Evolutionary conservation across 257 asterid genomes (phyloP).

Genomic region (Solanum clarkiae): DNA sequence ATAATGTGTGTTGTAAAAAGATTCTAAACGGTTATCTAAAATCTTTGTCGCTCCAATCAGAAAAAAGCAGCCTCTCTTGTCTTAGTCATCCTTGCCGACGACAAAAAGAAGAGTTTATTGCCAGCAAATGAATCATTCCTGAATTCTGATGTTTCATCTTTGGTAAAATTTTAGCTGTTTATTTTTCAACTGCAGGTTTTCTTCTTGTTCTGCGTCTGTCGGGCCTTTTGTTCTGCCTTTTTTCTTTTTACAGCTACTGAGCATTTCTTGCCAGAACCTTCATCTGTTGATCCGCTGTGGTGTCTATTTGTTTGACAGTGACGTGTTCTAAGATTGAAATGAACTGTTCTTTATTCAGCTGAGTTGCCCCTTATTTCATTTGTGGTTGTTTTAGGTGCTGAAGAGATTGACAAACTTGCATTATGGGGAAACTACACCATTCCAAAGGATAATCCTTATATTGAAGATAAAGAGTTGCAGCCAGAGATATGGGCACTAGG

Average conservation of each 20-base stretch:
- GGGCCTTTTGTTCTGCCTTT: neutral
- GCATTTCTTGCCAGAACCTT: neutral
- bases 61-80: neutral
- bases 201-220: neutral
- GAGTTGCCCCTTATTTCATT: neutral
- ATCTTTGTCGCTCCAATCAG: neutral
- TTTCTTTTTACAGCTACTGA: neutral
- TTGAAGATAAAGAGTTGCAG: constrained; percentile 38
- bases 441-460: constrained; percentile 73
- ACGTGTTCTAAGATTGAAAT: neutral
- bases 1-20: neutral
- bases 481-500: constrained; percentile 90
- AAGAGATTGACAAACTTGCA: constrained; percentile 32
- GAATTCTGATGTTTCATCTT: neutral
- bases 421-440: constrained; percentile 90
- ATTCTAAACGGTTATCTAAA: neutral
- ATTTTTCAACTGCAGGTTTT: neutral
- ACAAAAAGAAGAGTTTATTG: neutral
- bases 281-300: neutral
- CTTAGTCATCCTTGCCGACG: neutral
- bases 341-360: neutral
- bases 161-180: neutral
- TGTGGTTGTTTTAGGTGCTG: constrained; percentile 31
- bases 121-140: neutral
- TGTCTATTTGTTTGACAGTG: neutral